These are phyloP conservation scores for Pontederia paniculata DNA, from an alignment of 176 grass and related monocot species.

Conservation along the genomic window DNA sequence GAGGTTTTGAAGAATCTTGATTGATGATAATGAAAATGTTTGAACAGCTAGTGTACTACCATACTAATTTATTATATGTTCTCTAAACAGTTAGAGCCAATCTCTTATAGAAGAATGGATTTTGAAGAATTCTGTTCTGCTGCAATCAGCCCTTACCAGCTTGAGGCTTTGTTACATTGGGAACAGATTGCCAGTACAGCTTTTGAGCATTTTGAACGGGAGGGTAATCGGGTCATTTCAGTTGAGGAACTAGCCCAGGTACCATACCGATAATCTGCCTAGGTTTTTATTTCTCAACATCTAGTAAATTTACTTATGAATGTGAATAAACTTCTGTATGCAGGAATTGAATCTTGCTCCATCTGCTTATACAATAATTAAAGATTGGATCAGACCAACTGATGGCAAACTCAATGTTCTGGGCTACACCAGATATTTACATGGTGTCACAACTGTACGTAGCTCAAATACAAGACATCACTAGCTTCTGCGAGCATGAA, in stretches of 20 bases:
- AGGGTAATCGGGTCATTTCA: slow-evolving; percentile 69
- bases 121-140: slow-evolving; percentile 96
- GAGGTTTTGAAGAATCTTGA: no score
- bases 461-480: slow-evolving; percentile 67
- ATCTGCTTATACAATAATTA: slow-evolving; percentile 57
- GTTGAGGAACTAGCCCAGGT: slow-evolving; percentile 91
- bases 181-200: slow-evolving; percentile 88
- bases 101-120: slow-evolving; percentile 73
- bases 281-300: no score
- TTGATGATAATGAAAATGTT: no score
- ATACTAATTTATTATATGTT: slow-evolving; percentile 10
- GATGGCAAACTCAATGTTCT: slow-evolving; percentile 94
- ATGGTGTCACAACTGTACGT: slow-evolving; percentile 79
- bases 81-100: slow-evolving; percentile 55
- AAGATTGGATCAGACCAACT: slow-evolving; percentile 93
- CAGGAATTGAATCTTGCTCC: slow-evolving; percentile 75
- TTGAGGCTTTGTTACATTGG: slow-evolving; percentile 85
- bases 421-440: slow-evolving; percentile 96
- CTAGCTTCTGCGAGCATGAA: slow-evolving; percentile 34
- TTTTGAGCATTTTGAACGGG: slow-evolving; percentile 83
- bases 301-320: background rate
- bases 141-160: slow-evolving; percentile 92
- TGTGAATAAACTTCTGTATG: slow-evolving; percentile 2
- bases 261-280: slow-evolving; percentile 13
- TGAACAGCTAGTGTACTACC: no score